A percentile compares a stretch with the other conserved stretches of the same genome.
Evolutionary conservation across 768 basidiomycete genomes (phyloP).

Genomic region (Megacollybia marginata): DNA sequence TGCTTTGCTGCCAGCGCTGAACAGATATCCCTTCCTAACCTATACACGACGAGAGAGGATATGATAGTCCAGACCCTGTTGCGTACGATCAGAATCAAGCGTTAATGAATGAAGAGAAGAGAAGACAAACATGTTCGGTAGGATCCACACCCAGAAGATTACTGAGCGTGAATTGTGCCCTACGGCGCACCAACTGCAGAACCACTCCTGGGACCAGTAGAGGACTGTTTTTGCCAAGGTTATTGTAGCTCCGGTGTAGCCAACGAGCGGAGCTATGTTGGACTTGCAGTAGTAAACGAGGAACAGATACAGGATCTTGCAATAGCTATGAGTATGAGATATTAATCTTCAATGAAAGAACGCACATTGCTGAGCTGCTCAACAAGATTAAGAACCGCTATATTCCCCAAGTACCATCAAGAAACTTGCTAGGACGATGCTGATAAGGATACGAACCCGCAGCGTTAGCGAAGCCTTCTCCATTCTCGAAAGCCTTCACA

Average conservation of each 20-base stretch:
- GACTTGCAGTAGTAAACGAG: constrained; percentile 45
- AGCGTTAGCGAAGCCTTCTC: constrained; percentile 69
- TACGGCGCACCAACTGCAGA: constrained; percentile 55
- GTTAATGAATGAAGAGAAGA: not conserved
- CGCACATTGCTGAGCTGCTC: constrained; percentile 61
- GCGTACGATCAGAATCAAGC: not conserved
- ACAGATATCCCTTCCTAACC: not conserved
- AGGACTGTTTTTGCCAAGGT: constrained; percentile 74
- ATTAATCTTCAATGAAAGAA: not conserved
- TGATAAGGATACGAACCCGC: constrained; percentile 42
- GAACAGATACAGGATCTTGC: constrained; percentile 50
- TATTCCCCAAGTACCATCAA: constrained; percentile 2
- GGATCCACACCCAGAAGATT: constrained; percentile 52
- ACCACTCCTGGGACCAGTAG: constrained; percentile 67
- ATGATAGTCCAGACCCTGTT: not conserved
- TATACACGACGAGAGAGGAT: not conserved
- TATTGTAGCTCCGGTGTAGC: constrained; percentile 63
- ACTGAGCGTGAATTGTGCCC: constrained; percentile 50
- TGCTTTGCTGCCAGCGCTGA: too few relatives aligned
- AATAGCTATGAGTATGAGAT: constrained; percentile 1
- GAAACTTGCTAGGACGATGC: not conserved
- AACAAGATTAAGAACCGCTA: constrained; percentile 67
- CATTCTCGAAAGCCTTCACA: constrained; percentile 48
- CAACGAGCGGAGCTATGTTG: constrained; percentile 56
- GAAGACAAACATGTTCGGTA: constrained; percentile 58